Conservation (phyloP, 2,329 filamentous ascomycete genomes). For the Fusarium sp. region DNA sequence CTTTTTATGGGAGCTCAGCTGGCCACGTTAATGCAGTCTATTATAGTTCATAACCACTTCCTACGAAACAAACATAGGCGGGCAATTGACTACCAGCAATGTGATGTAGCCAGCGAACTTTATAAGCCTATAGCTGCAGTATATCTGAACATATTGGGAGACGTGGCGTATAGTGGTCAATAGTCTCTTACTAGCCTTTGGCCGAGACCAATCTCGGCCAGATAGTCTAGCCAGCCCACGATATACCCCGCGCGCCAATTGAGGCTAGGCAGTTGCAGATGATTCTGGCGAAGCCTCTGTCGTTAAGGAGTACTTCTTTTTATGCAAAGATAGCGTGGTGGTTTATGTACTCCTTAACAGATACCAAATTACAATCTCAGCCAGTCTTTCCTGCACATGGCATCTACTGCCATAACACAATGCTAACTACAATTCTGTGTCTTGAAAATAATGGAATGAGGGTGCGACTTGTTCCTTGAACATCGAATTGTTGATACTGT, state of each 20-base stretch:
- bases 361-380: fast-evolving
- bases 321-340: no score
- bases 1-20: neutral
- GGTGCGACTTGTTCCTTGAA: fast-evolving
- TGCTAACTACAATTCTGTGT: fast-evolving
- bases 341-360: neutral
- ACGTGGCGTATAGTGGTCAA: neutral
- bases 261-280: neutral
- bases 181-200: neutral
- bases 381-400: neutral
- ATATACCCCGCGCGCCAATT: neutral
- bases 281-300: fast-evolving
- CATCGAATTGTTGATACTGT: fast-evolving
- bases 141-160: neutral
- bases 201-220: neutral
- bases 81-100: neutral
- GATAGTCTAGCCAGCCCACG: neutral
- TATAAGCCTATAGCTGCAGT: neutral
- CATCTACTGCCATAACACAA: neutral
- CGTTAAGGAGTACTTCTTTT: no score
- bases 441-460: no score
- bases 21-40: neutral
- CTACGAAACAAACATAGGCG: neutral
- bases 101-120: neutral
- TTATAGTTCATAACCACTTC: neutral